Percentiles rank a stretch among this genome's conserved stretches.
phyloP scores from a whole-genome alignment of 257 asterid genomes.

The Orobanche coerulescens region DNA sequence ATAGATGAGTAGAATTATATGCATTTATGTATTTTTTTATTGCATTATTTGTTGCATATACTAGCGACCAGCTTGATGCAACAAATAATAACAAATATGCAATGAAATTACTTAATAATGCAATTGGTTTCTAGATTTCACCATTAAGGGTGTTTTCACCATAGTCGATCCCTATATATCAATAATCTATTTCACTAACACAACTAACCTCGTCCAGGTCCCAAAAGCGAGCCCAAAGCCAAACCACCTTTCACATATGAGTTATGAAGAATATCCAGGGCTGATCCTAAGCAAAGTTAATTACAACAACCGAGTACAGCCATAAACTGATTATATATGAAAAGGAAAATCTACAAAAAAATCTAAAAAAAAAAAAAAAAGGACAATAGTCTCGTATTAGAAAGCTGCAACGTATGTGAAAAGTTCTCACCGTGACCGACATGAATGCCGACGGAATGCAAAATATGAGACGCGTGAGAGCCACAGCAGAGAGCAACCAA shows the following conservation, averaged over 20 bases:
- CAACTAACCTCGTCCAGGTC: slow-evolving; percentile 94
- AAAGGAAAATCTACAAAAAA: background rate
- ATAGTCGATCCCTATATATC: too few species aligned
- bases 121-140: too few species aligned
- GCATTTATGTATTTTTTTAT: too few species aligned
- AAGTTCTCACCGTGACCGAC: slow-evolving; percentile 60
- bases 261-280: slow-evolving; percentile 69
- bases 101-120: too few species aligned
- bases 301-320: background rate
- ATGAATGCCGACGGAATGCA: slow-evolving; percentile 90
- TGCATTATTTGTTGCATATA: too few species aligned
- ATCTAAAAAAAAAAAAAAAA: background rate
- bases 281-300: slow-evolving; percentile 39
- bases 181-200: slow-evolving; percentile 1
- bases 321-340: background rate
- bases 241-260: slow-evolving; percentile 83
- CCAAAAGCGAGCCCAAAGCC: slow-evolving; percentile 82
- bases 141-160: too few species aligned
- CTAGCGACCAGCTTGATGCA: too few species aligned
- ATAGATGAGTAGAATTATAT: too few species aligned
- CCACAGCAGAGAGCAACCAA: slow-evolving; percentile 94
- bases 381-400: too few species aligned
- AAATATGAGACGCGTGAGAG: slow-evolving; percentile 70
- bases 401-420: background rate
- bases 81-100: too few species aligned